A percentile compares a stretch with the other conserved stretches of the same genome.
These are phyloP conservation scores for Picea glauca DNA, from an alignment of 75 land plant species.

Conservation along the genomic window DNA sequence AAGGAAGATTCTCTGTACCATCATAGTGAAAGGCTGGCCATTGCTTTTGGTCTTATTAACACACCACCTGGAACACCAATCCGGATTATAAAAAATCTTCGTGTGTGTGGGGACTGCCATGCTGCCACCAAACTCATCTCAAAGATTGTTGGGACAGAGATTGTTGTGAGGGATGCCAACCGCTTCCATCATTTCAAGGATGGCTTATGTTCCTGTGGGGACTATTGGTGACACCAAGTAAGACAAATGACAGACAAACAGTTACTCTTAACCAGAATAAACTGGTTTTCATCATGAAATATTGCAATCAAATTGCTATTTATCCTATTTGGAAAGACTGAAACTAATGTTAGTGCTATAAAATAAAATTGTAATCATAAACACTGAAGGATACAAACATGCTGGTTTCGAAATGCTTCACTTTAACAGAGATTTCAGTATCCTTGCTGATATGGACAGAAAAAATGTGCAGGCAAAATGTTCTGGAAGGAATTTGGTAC, in stretches of 20 bases:
- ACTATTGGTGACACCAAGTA: background rate
- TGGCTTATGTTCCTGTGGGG: background rate
- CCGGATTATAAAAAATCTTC: background rate
- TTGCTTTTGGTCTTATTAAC: background rate
- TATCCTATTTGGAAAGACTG: constrained; percentile 51
- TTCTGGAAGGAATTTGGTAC: constrained; percentile 73
- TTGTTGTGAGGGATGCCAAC: background rate
- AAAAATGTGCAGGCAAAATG: constrained; percentile 28
- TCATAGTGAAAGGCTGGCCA: constrained; percentile 7
- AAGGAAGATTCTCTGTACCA: background rate
- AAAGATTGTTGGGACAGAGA: background rate
- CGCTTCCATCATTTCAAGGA: background rate
- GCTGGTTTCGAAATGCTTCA: constrained; percentile 53
- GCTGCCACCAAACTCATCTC: background rate
- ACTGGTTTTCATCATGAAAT: constrained; percentile 65
- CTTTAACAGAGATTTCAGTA: constrained; percentile 64
- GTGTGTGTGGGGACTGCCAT: background rate
- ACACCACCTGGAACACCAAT: background rate
- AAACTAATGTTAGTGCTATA: constrained; percentile 46
- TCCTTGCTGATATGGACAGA: constrained; percentile 42
- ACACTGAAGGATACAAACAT: constrained; percentile 60
- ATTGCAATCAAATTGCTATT: constrained; percentile 58
- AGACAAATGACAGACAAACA: background rate
- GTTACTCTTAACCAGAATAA: constrained; percentile 36
- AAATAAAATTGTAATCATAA: constrained; percentile 54